Evolutionary conservation across 148 eudicot genomes (phyloP), one percentile per base, ranked within the genome.

Genomic region (Arbutus unedo): DNA sequence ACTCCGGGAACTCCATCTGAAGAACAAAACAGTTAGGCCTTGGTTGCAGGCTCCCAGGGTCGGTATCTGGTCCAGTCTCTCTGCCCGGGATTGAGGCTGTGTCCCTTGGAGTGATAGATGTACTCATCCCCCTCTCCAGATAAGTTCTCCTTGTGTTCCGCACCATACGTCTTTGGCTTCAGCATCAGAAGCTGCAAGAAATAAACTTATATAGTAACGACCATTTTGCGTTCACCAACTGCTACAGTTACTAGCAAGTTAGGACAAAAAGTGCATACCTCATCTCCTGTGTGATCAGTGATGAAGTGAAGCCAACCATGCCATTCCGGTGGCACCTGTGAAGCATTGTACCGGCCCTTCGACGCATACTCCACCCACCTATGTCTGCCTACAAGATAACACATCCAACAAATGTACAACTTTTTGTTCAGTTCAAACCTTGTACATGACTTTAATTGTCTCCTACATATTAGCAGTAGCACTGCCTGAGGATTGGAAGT

Each of bases 311-410:
- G 95, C 99, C 99, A 96, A 55, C 99, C 99, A 84, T 96, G 99
- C 99, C 99, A 96, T 86, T 96, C 99, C 25, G 99, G 86, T 82
- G 99, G 99, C 55, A 96, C 95, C 84, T 96, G 99, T 74, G 99
- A 96, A 85, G 99, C 99, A 87, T 96, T 96, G 86, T 96, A 96
- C 66, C 99, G 93, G 50, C 80, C 78, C 88, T 94, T 94, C 21
- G 89, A 91, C 48, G 95, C 97, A 91, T 96, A 96, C 85, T 96
- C 99, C 84, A 96, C 99, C 99, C 99, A 96, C 86, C 99, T 89
- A 88, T 96, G 99, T 82, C 99, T 91, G 62, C 99, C 99, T 96
- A 82, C 84, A 81, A 79, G 75, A 82, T 9, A 80, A 74, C 10
- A 70, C n/a, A 38, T 43, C 41, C 75, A 38, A 74, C 25, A 80